phyloP scores from a whole-genome alignment of 1,139 yeast genomes.

The Blastobotrys capitulatus region DNA sequence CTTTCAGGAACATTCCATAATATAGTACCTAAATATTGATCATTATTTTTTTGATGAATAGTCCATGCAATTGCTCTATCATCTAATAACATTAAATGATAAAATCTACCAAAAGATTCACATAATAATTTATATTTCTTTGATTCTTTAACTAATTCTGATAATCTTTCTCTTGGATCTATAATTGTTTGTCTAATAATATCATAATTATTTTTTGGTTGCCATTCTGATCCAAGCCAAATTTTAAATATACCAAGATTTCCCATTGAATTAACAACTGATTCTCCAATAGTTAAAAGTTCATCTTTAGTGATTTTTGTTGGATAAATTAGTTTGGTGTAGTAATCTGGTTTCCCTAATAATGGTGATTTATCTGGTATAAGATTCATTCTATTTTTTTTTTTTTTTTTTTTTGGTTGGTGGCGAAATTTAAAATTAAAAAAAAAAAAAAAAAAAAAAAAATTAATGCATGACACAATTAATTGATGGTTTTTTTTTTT shows the following conservation, averaged over 20 bases:
- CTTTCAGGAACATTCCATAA: no score
- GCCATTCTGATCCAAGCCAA: slow-evolving; percentile 1
- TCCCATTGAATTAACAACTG: not conserved
- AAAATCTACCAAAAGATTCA: not conserved
- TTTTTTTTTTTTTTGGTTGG: no score
- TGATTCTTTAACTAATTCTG: not conserved
- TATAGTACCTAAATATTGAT: not conserved
- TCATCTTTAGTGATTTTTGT: not conserved
- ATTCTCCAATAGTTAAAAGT: not conserved
- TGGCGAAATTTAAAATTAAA: no score
- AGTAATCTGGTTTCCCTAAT: no score
- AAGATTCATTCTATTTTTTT: no score
- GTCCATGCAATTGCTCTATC: slow-evolving; percentile 2
- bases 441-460: no score
- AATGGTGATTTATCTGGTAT: no score
- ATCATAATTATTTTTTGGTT: not conserved
- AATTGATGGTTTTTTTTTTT: no score
- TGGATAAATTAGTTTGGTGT: not conserved
- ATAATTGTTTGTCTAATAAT: not conserved
- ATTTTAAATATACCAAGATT: not conserved
- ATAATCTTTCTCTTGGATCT: slow-evolving; percentile 5
- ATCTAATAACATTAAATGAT: not conserved
- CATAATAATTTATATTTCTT: not conserved
- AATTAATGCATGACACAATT: no score
- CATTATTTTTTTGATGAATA: not conserved